phyloP scores from a whole-genome alignment of 169 alveolate genomes.

The Cryptosporidium meleagridis region DNA sequence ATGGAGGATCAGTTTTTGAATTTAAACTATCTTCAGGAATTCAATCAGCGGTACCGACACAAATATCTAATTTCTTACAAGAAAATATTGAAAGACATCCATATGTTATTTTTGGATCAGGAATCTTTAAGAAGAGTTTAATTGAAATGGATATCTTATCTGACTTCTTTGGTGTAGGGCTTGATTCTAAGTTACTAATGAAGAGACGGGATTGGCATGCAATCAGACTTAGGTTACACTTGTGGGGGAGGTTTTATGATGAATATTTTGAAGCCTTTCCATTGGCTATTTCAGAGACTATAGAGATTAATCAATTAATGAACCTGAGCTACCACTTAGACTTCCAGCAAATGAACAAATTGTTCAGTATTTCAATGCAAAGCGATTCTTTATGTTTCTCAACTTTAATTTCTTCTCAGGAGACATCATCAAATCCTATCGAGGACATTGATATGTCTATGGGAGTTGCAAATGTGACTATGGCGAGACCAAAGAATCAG shows the following conservation, averaged over 20 bases:
- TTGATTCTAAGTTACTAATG: not conserved
- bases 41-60: not conserved
- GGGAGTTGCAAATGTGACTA: constrained; percentile 1
- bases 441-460: constrained; percentile 21
- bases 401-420: not conserved
- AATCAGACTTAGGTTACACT: constrained; percentile 43
- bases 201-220: constrained; percentile 47
- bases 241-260: constrained; percentile 70
- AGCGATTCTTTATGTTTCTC: constrained; percentile 12
- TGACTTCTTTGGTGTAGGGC: constrained; percentile 44
- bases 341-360: constrained; percentile 58
- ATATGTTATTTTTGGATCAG: constrained; percentile 26
- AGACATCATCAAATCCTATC: not conserved
- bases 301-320: constrained; percentile 44
- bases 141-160: constrained; percentile 3
- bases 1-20: constrained; percentile 16
- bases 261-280: constrained; percentile 71
- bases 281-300: constrained; percentile 39
- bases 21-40: not conserved
- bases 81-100: constrained; percentile 63
- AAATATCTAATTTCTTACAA: constrained; percentile 9
- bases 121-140: not conserved
- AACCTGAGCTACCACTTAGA: constrained; percentile 38
- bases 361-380: constrained; percentile 26
- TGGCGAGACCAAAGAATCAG: constrained; percentile 52